Conservation (phyloP, 352 stramenopile species). For the Phytophthora colocasiae region DNA sequence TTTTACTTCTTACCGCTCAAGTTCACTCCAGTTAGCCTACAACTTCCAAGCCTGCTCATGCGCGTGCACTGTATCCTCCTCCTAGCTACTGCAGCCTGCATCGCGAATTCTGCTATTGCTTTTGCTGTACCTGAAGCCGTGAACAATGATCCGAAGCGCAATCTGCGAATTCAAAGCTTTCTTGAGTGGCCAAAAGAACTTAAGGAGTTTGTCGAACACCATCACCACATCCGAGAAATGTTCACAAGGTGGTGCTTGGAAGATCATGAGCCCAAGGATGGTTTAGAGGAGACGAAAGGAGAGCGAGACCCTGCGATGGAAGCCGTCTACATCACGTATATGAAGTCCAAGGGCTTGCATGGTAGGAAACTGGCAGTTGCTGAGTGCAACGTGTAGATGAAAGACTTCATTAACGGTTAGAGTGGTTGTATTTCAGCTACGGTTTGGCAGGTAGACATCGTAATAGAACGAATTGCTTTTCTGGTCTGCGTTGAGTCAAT, state of each 20-base stretch:
- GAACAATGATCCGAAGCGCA: constrained; percentile 1
- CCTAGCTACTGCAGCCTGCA: neutral
- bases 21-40: neutral
- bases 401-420: neutral
- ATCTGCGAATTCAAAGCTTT: constrained; percentile 15
- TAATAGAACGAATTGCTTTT: too few species aligned
- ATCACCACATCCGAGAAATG: constrained; percentile 18
- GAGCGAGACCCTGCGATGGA: neutral
- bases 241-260: constrained; percentile 16
- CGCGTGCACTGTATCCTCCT: constrained; percentile 5
- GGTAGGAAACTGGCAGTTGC: neutral
- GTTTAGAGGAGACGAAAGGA: neutral
- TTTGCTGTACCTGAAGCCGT: neutral
- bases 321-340: neutral
- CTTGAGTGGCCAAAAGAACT: constrained; percentile 13
- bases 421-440: too few species aligned
- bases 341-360: constrained; percentile 3
- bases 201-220: constrained; percentile 20
- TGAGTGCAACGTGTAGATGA: constrained; percentile 12
- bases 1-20: constrained; percentile 4
- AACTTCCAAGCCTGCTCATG: constrained; percentile 9
- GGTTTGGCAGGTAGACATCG: too few species aligned
- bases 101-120: neutral
- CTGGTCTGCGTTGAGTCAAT: too few species aligned
- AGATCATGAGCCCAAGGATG: constrained; percentile 6